Evolutionary conservation across 768 basidiomycete genomes (phyloP).

Genomic region (Russula emetica): DNA sequence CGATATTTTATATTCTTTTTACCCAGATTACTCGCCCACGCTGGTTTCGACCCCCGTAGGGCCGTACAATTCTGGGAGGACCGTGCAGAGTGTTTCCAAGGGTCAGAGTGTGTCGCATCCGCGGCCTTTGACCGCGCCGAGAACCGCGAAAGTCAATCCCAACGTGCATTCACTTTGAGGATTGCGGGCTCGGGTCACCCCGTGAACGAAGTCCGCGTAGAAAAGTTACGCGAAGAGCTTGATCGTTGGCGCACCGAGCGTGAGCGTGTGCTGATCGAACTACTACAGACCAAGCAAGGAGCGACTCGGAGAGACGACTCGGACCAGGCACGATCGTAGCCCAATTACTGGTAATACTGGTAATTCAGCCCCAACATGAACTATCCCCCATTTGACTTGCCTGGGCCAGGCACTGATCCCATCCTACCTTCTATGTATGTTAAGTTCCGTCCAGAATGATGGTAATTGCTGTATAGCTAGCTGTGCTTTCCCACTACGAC

Average conservation of each 20-base stretch:
- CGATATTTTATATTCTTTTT: not conserved
- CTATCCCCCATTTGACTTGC: not conserved
- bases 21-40: conserved; percentile 79
- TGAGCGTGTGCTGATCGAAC: conserved; percentile 27
- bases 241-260: conserved; percentile 63
- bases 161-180: conserved; percentile 36
- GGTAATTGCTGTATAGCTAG: conserved; percentile 21
- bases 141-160: conserved; percentile 28
- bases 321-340: conserved; percentile 6
- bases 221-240: conserved; percentile 61
- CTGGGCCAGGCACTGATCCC: not conserved
- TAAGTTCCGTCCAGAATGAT: conserved; percentile 4
- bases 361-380: not conserved
- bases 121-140: conserved; percentile 30
- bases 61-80: conserved; percentile 83
- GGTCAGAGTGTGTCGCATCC: conserved; percentile 41
- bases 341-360: not conserved
- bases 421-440: conserved; percentile 4
- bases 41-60: conserved; percentile 82
- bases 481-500: not conserved
- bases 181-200: conserved; percentile 65
- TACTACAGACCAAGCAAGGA: conserved; percentile 14
- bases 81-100: conserved; percentile 39
- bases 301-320: no score
- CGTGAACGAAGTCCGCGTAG: conserved; percentile 57